These are phyloP conservation scores for Laguncularia racemosa DNA, from an alignment of 345 rosid species.

Conservation along the genomic window DNA sequence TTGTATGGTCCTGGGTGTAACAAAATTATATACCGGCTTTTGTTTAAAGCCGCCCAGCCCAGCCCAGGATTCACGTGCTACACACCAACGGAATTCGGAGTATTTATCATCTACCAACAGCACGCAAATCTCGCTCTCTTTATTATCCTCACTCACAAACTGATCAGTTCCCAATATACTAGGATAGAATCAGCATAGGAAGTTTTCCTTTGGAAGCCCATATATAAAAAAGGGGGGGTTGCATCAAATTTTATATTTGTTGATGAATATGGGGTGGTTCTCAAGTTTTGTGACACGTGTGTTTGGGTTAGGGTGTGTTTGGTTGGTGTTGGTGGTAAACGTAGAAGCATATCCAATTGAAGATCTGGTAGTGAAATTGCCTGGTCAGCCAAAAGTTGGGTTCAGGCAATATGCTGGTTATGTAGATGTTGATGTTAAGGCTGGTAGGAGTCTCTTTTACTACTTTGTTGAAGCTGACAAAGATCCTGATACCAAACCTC, in stretches of 20 bases:
- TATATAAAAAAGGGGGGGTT: no score
- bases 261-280: constrained; percentile 7
- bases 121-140: no score
- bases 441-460: constrained; percentile 83
- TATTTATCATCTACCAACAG: no score
- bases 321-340: constrained; percentile 11
- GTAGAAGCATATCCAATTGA: constrained; percentile 50
- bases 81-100: no score
- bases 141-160: no score
- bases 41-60: no score
- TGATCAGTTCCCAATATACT: no score
- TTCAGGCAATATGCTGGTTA: constrained; percentile 84
- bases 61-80: no score
- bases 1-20: no score
- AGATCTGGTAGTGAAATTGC: constrained; percentile 72
- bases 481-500: constrained; percentile 53
- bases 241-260: background rate
- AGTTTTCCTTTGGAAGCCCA: no score
- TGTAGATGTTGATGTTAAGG: constrained; percentile 60
- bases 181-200: no score
- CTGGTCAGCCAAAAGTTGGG: constrained; percentile 70
- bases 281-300: background rate
- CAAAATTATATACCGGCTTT: no score
- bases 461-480: constrained; percentile 82
- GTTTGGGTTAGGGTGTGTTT: constrained; percentile 18